phyloP scores from a whole-genome alignment of 768 basidiomycete genomes.

The Mycena alexandri region DNA sequence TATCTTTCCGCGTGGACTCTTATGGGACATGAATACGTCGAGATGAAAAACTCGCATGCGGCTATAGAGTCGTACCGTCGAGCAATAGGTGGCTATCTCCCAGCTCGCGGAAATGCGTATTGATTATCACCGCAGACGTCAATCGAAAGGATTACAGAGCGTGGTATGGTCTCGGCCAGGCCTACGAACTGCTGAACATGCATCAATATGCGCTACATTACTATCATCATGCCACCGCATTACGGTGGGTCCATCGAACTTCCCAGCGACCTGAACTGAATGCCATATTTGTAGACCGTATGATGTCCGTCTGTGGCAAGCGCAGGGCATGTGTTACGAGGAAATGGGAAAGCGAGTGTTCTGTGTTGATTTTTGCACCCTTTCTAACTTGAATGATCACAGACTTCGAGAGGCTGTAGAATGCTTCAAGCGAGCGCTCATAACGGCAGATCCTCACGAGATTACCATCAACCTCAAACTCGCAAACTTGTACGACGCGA shows the following conservation, averaged over 20 bases:
- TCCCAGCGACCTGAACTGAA: background rate
- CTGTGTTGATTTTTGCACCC: background rate
- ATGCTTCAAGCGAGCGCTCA: conserved; percentile 90
- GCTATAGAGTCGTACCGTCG: conserved; percentile 98
- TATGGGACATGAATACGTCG: conserved; percentile 99
- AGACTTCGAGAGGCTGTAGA: conserved; percentile 92
- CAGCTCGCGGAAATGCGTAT: conserved; percentile 1
- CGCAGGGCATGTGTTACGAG: conserved; percentile 93
- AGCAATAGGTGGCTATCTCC: conserved; percentile 82
- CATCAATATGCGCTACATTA: conserved; percentile 96
- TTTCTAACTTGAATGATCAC: conserved; percentile 22
- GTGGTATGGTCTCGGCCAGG: conserved; percentile 99
- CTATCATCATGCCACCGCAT: conserved; percentile 94
- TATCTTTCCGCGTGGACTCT: conserved; percentile 98
- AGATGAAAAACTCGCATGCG: conserved; percentile 99
- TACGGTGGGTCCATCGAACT: conserved; percentile 66
- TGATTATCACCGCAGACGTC: conserved; percentile 71
- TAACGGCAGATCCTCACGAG: conserved; percentile 83
- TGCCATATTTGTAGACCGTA: conserved; percentile 76
- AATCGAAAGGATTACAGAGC: conserved; percentile 97
- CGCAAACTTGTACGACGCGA: conserved; percentile 75
- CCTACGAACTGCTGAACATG: conserved; percentile 97
- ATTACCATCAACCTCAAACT: conserved; percentile 79
- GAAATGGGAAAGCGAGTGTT: conserved; percentile 82
- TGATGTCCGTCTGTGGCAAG: conserved; percentile 96